Evolutionary conservation across 108 stramenopile genomes (phyloP).

Genomic region (Pseudonitzschia delicatissima): DNA sequence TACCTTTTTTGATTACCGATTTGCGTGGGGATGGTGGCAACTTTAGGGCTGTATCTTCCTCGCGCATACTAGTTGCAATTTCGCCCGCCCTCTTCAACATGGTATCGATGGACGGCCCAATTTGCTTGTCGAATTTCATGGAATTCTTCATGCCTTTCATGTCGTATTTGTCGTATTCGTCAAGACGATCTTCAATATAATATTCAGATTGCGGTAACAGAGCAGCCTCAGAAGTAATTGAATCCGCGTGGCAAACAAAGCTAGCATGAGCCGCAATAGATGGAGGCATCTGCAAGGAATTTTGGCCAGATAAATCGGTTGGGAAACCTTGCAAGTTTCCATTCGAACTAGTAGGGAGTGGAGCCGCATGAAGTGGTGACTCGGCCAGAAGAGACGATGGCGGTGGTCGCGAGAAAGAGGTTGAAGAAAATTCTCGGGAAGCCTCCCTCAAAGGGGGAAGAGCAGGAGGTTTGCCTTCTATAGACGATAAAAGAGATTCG

Average conservation of each 20-base stretch:
- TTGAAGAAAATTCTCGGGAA: constrained; percentile 5
- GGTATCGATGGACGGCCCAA: constrained; percentile 3
- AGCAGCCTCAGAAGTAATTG: constrained; percentile 15
- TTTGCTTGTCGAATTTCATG: constrained; percentile 44
- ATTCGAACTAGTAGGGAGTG: constrained; percentile 1
- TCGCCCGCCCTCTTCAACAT: constrained; percentile 36
- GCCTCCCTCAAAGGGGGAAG: not conserved
- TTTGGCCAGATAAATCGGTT: not conserved
- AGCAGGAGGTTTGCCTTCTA: not conserved
- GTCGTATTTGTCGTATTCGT: constrained; percentile 37
- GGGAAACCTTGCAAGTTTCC: not conserved
- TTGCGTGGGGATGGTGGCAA: not conserved
- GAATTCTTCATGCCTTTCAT: constrained; percentile 10
- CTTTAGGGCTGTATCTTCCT: not conserved
- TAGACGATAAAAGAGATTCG: not conserved
- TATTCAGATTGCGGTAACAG: constrained; percentile 32
- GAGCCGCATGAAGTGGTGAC: constrained; percentile 9
- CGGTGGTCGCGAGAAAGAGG: not conserved
- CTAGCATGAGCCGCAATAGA: constrained; percentile 32
- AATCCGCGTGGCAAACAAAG: constrained; percentile 44
- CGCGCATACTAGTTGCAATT: constrained; percentile 18
- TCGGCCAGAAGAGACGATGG: not conserved
- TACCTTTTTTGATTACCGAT: constrained; percentile 11
- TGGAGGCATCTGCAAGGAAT: constrained; percentile 13
- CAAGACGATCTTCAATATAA: constrained; percentile 39